Percentiles rank a stretch among this genome's conserved stretches.
phyloP scores from a whole-genome alignment of 2,329 filamentous ascomycete species.

The Alternaria ventricosa region DNA sequence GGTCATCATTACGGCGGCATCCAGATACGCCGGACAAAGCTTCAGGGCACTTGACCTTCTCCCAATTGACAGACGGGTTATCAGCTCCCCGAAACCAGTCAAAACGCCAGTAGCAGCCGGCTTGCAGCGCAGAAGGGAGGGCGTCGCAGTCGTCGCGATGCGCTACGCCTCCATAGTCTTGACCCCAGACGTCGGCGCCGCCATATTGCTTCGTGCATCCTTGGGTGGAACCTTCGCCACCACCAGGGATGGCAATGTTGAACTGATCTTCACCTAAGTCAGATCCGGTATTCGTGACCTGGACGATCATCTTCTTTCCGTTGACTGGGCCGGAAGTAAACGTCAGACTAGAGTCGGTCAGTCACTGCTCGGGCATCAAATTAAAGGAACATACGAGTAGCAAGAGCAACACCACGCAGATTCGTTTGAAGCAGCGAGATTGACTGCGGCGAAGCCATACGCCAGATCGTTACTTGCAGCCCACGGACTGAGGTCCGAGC shows the following conservation, averaged over 20 bases:
- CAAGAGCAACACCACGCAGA: constrained; percentile 69
- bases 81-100: constrained; percentile 67
- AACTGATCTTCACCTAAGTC: constrained; percentile 46
- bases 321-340: constrained; percentile 62
- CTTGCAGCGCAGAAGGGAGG: constrained; percentile 62
- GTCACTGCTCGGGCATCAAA: not conserved
- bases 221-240: constrained; percentile 41
- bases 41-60: constrained; percentile 63
- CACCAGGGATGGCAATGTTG: constrained; percentile 46
- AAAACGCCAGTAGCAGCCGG: constrained; percentile 68
- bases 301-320: constrained; percentile 69
- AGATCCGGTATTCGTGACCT: constrained; percentile 66
- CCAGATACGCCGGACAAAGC: constrained; percentile 56
- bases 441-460: constrained; percentile 70
- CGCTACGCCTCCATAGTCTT: constrained; percentile 64
- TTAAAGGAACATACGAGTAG: constrained; percentile 54
- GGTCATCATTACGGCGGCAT: constrained; percentile 44
- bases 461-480: constrained; percentile 61
- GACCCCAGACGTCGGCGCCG: constrained; percentile 60
- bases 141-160: constrained; percentile 59
- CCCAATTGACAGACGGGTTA: constrained; percentile 63
- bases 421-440: constrained; percentile 61
- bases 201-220: constrained; percentile 56
- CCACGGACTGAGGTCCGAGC: constrained; percentile 66
- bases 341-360: constrained; percentile 51